Base-by-base conservation (phyloP, 352 stramenopile genomes). In the Phytophthora ohioensis region DNA sequence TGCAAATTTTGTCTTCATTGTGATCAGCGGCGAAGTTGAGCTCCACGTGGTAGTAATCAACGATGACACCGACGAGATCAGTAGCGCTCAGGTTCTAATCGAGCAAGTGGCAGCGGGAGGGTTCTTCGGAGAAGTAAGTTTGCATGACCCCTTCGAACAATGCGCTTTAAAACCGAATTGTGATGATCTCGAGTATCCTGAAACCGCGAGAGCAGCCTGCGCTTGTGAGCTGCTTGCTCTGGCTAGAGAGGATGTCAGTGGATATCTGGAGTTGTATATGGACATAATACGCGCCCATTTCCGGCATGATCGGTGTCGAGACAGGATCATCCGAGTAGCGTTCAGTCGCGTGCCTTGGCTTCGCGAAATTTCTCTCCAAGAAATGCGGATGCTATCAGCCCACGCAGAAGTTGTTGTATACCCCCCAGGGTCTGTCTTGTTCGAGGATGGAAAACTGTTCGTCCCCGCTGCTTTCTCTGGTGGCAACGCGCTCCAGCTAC, bases 261-360 rank as follows among this genome's bases (percentile, higher is more conserved):
- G 81, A 2, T 93, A 91, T 55, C 73, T 91, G 7, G 71, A 74
- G 11, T 76, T 82, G 57, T 91, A 93, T 57, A 85, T 93, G 73
- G 82, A 92, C 57, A 81, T 91, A 32, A 78, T 93, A 49, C 73
- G 64, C 3, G 75, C 84, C 21, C 84, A 93, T 35, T 49, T 93
- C n/a, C 64, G 56, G 8, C 82, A 89, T 48, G 82, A 90, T 59
- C 73, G 56, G 12, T 70, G 80, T 56, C 87, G 81, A 17, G 80
- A 91, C 56, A 69, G 30, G 42, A 42, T 88, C 8, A 73, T 93
- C 10, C 64, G 79, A 21, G 73, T 57, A 32, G 75, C 87, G 32
- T 82, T 82, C 0, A 35, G 70, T 13, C 59, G 75, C 52, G 71
- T 91, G 2, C 55, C 83, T 12, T 91, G 77, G 69, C 72, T 90